Percentiles rank a stretch among this genome's conserved stretches.
These are phyloP conservation scores for Penicillium crustosum DNA, from an alignment of 2,329 filamentous ascomycete genomes.

Conservation along the genomic window DNA sequence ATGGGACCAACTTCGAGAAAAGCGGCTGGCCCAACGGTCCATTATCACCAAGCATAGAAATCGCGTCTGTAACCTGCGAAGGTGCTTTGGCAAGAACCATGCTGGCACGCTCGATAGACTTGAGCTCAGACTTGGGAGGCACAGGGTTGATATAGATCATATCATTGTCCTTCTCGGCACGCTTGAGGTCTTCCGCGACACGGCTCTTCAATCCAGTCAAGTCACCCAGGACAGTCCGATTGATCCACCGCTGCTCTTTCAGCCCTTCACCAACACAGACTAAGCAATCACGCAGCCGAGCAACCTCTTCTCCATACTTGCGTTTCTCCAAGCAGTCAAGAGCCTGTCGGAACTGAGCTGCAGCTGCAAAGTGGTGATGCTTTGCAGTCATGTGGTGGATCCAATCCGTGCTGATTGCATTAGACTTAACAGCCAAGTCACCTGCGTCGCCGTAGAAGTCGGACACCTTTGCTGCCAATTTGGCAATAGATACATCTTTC, in stretches of 20 bases:
- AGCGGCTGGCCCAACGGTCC: constrained; percentile 79
- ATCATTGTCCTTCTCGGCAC: constrained; percentile 95
- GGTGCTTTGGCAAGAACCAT: constrained; percentile 83
- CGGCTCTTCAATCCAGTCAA: constrained; percentile 78
- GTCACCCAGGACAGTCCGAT: constrained; percentile 77
- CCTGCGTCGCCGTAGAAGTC: constrained; percentile 84
- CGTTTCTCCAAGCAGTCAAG: constrained; percentile 90
- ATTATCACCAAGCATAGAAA: constrained; percentile 75
- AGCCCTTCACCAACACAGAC: constrained; percentile 81
- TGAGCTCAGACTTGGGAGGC: constrained; percentile 83
- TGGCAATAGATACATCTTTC: constrained; percentile 89
- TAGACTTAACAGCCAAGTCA: constrained; percentile 83
- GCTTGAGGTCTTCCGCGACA: constrained; percentile 82
- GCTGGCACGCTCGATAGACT: constrained; percentile 77
- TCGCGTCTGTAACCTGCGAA: constrained; percentile 76
- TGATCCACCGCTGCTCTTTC: constrained; percentile 79
- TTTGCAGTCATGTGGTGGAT: constrained; percentile 98
- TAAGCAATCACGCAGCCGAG: constrained; percentile 77
- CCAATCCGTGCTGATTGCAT: constrained; percentile 89
- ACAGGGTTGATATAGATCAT: constrained; percentile 86
- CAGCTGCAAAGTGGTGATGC: constrained; percentile 94
- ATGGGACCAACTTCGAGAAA: constrained; percentile 89
- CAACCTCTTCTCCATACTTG: constrained; percentile 93
- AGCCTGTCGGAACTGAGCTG: constrained; percentile 88
- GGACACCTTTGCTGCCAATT: constrained; percentile 84